Evolutionary conservation across 805 yeast genomes (phyloP).

Genomic region (Suhomyces sp.): DNA sequence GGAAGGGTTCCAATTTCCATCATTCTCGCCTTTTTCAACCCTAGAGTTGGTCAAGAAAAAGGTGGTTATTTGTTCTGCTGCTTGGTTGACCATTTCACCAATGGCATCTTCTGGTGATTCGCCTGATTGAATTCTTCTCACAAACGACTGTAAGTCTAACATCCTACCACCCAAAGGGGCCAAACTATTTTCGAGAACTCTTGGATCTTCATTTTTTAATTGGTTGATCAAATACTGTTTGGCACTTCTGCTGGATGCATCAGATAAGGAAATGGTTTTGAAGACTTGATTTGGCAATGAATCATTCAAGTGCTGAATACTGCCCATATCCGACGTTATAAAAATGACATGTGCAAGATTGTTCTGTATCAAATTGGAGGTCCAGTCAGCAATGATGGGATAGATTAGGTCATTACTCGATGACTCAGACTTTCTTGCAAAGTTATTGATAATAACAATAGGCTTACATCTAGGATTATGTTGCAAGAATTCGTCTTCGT

Average conservation of each 20-base stretch:
- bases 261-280: slow-evolving; percentile 69
- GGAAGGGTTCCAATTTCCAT: slow-evolving; percentile 60
- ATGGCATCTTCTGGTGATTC: slow-evolving; percentile 78
- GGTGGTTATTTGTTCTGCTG: slow-evolving; percentile 85
- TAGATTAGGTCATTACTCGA: slow-evolving; percentile 62
- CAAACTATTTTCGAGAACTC: slow-evolving; percentile 52
- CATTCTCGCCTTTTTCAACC: slow-evolving; percentile 17
- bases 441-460: slow-evolving; percentile 78
- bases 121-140: slow-evolving; percentile 83
- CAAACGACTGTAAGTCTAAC: slow-evolving; percentile 88
- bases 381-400: slow-evolving; percentile 83
- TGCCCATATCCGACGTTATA: slow-evolving; percentile 81
- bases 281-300: slow-evolving; percentile 87
- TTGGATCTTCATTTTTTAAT: slow-evolving; percentile 31
- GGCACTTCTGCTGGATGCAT: slow-evolving; percentile 74
- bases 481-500: slow-evolving; percentile 79
- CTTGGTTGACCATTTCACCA: slow-evolving; percentile 74
- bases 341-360: slow-evolving; percentile 88
- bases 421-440: slow-evolving; percentile 47
- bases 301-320: slow-evolving; percentile 61
- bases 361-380: slow-evolving; percentile 68
- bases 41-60: slow-evolving; percentile 49
- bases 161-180: slow-evolving; percentile 91
- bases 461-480: slow-evolving; percentile 86
- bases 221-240: slow-evolving; percentile 64